A percentile compares a stretch with the other conserved stretches of the same genome.
phyloP scores from a whole-genome alignment of 2,329 filamentous ascomycete species.

The Hypoxylon sp. region DNA sequence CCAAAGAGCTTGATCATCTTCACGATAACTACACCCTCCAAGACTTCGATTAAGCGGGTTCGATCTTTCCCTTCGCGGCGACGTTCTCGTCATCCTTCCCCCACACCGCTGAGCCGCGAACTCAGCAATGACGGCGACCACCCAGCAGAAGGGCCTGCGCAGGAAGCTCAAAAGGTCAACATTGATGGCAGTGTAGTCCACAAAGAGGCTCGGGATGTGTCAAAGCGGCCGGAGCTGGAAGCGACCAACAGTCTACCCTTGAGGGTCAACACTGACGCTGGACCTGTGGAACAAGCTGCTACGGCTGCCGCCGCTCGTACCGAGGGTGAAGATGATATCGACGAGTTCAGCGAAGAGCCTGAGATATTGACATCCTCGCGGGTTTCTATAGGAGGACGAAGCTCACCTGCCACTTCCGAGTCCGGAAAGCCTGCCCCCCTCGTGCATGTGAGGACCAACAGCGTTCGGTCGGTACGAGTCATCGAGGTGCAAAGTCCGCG shows the following conservation, averaged over 20 bases:
- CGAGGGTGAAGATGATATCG: constrained; percentile 50
- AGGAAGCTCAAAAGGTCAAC: not conserved
- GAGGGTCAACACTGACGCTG: constrained; percentile 19
- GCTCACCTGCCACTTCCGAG: constrained; percentile 59
- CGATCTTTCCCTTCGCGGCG: constrained; percentile 40
- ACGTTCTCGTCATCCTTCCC: constrained; percentile 29
- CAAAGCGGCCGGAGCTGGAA: constrained; percentile 3
- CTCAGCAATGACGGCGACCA: constrained; percentile 1
- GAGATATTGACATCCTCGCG: constrained; percentile 65
- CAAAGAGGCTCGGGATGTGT: not conserved
- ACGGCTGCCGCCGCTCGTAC: constrained; percentile 18
- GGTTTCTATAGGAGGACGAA: constrained; percentile 61
- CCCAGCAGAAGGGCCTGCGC: not conserved
- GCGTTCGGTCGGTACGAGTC: constrained; percentile 64
- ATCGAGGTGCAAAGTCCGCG: constrained; percentile 63
- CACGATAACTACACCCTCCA: constrained; percentile 36
- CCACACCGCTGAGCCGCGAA: not conserved
- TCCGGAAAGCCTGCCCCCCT: constrained; percentile 51
- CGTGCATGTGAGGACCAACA: constrained; percentile 54
- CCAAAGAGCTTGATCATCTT: constrained; percentile 58
- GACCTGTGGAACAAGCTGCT: constrained; percentile 24
- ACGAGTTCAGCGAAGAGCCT: constrained; percentile 66
- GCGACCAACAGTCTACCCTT: constrained; percentile 16
- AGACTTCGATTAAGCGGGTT: constrained; percentile 45
- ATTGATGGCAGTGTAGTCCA: not conserved